Percentiles rank a stretch among this genome's conserved stretches.
Conservation (phyloP, 2,329 filamentous ascomycete species). For the Venturiaceae sp. region DNA sequence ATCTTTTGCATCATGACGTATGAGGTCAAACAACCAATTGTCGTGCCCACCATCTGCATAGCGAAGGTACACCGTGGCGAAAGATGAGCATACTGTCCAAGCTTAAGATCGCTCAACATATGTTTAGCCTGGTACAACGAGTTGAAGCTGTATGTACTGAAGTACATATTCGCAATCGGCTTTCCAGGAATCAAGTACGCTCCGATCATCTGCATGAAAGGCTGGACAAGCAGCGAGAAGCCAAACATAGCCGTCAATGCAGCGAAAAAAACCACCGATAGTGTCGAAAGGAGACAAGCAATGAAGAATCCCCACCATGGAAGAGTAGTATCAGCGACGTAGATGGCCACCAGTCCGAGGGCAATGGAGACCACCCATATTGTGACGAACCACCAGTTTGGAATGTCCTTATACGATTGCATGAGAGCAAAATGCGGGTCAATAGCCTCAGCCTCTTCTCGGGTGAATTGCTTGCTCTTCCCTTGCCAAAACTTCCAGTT, state of each 20-base stretch:
- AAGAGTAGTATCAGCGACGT: conserved; percentile 17
- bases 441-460: conserved; percentile 9
- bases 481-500: conserved; percentile 8
- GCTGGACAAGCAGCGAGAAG: conserved; percentile 14
- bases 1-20: conserved; percentile 37
- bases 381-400: conserved; percentile 21
- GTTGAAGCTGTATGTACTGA: conserved; percentile 27
- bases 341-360: conserved; percentile 17
- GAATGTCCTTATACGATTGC: conserved; percentile 20
- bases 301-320: conserved; percentile 24
- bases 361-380: conserved; percentile 14
- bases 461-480: not conserved
- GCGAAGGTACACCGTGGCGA: conserved; percentile 32
- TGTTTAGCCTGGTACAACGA: conserved; percentile 18
- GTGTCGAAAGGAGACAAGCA: conserved; percentile 12
- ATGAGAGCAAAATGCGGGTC: conserved; percentile 24
- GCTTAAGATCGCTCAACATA: conserved; percentile 22
- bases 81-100: conserved; percentile 29
- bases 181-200: conserved; percentile 18
- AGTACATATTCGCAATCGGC: conserved; percentile 36
- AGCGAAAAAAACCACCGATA: conserved; percentile 18
- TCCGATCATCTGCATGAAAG: conserved; percentile 11
- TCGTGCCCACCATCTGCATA: conserved; percentile 29
- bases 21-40: conserved; percentile 30
- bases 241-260: conserved; percentile 16